A percentile compares a stretch with the other conserved stretches of the same genome.
Evolutionary conservation across 371 early-diverging fungal genomes (phyloP).

Genomic region (Syncephalastrum contaminatum): DNA sequence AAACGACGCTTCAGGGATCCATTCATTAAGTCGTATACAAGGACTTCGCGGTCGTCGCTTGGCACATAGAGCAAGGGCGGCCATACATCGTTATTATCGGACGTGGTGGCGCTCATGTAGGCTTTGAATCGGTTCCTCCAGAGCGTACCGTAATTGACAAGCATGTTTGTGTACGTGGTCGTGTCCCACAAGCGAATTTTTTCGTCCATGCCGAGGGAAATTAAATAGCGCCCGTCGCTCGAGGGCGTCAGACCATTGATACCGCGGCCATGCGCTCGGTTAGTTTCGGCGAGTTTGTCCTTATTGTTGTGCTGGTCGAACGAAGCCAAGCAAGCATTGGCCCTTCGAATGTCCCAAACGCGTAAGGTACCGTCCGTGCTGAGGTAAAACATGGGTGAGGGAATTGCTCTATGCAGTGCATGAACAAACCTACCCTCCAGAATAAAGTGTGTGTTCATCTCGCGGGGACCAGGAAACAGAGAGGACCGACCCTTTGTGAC

Average conservation of each 20-base stretch:
- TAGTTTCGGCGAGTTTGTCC: slow-evolving; percentile 48
- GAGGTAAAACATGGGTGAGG: not conserved
- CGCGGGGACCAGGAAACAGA: slow-evolving; percentile 82
- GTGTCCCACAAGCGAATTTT: slow-evolving; percentile 81
- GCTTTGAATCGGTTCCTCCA: slow-evolving; percentile 53
- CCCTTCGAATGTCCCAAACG: slow-evolving; percentile 84
- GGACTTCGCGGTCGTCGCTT: slow-evolving; percentile 59
- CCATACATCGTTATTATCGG: slow-evolving; percentile 38
- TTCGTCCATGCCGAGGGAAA: slow-evolving; percentile 74
- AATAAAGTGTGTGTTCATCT: slow-evolving; percentile 74
- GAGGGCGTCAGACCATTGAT: slow-evolving; percentile 74
- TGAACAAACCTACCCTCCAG: slow-evolving; percentile 64
- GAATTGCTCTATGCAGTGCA: not conserved
- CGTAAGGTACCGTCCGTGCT: slow-evolving; percentile 66
- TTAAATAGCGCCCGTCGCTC: slow-evolving; percentile 59
- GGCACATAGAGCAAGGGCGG: slow-evolving; percentile 61
- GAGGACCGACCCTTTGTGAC: slow-evolving; percentile 72
- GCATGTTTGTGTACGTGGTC: slow-evolving; percentile 60
- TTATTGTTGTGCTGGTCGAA: slow-evolving; percentile 61
- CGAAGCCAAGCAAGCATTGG: slow-evolving; percentile 56
- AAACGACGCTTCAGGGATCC: slow-evolving; percentile 57
- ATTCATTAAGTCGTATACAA: slow-evolving; percentile 59
- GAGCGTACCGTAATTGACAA: slow-evolving; percentile 65
- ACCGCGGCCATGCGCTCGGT: slow-evolving; percentile 64
- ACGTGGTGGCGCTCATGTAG: slow-evolving; percentile 45